Base-by-base conservation (phyloP, 148 eudicot species). In the Arbutus unedo region DNA sequence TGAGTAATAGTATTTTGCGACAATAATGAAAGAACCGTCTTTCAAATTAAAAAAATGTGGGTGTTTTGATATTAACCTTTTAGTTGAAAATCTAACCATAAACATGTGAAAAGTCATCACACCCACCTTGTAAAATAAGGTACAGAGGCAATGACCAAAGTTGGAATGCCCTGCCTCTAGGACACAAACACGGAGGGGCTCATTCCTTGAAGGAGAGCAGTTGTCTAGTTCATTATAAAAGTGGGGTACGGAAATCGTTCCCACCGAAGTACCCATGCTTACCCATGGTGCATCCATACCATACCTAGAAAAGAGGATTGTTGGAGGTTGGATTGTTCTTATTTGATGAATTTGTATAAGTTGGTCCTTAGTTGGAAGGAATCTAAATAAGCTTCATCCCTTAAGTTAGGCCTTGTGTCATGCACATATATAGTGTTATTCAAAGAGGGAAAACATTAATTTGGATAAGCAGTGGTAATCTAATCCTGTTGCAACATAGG, bases 151-250 rank as follows among this genome's bases (percentile, higher is more conserved):
- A 92, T 88, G 60, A 91, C 85, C 70, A 85, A 77, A 81, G 90
- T 89, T 6, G 95, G 94, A 10, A 85, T 81, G 44, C 85, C 83
- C 88, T 92, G 95, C 41, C 95, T 85, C 54, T 92, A 94, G 76
- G 91, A 84, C 41, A 92, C 90, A 85, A 94, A 94, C 4, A 94
- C 92, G 10, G 89, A 81, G 15, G 98, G 91, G 74, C 89, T 91
- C 91, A 92, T 83, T 56, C 90, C 98, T 78, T 94, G 81, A 54
- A 94, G 77, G 79, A 91, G 89, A 78, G 93, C 38, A 31, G 38
- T 31, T 31, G 38, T 31, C 38, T 31, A 31, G 38, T 31, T 31
- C 38, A 31, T 31, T 31, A 31, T 31, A 31, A 31, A 31, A 31
- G 38, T 31, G 38, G 38, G 38, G 38, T 31, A 31, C 1, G 38